Conservation (phyloP, 1,284 basidiomycete genomes). For the Apiotrichum gamsii region DNA sequence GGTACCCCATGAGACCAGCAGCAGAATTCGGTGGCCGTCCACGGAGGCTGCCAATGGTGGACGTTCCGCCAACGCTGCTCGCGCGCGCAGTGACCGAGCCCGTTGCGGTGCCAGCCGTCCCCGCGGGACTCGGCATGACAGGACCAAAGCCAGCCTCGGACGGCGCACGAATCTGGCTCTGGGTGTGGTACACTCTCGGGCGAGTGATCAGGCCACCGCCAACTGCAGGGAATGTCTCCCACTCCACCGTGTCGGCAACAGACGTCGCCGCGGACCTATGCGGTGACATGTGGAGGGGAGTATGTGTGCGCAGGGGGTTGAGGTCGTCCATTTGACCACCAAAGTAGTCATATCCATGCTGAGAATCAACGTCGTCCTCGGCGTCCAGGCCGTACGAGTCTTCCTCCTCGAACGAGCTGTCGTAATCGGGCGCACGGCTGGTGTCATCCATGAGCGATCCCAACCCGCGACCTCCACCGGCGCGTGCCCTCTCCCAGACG, state of each 20-base stretch:
- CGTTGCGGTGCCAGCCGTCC: conserved; percentile 27
- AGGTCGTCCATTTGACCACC: conserved; percentile 5
- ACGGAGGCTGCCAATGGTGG: conserved; percentile 24
- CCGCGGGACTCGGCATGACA: conserved; percentile 37
- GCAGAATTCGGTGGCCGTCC: conserved; percentile 9
- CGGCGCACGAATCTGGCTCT: conserved; percentile 56
- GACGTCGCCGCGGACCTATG: not conserved
- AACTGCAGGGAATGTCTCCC: conserved; percentile 61
- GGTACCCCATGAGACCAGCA: conserved; percentile 1
- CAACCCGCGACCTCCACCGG: conserved; percentile 54
- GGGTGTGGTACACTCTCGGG: conserved; percentile 66
- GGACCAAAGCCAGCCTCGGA: conserved; percentile 41
- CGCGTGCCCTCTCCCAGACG: conserved; percentile 57
- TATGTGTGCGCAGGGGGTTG: conserved; percentile 26
- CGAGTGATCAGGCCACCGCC: conserved; percentile 69
- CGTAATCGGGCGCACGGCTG: not conserved
- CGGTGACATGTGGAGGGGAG: conserved; percentile 14
- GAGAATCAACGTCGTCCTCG: conserved; percentile 16
- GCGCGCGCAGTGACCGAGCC: conserved; percentile 45
- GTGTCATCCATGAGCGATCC: conserved; percentile 38
- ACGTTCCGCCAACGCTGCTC: conserved; percentile 39
- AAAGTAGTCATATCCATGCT: too few relatives aligned
- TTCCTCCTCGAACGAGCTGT: conserved; percentile 53
- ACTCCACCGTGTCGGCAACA: conserved; percentile 16
- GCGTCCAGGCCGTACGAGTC: conserved; percentile 26